Conservation (phyloP, 305 asterid genomes). For the Solanum chacoense region DNA sequence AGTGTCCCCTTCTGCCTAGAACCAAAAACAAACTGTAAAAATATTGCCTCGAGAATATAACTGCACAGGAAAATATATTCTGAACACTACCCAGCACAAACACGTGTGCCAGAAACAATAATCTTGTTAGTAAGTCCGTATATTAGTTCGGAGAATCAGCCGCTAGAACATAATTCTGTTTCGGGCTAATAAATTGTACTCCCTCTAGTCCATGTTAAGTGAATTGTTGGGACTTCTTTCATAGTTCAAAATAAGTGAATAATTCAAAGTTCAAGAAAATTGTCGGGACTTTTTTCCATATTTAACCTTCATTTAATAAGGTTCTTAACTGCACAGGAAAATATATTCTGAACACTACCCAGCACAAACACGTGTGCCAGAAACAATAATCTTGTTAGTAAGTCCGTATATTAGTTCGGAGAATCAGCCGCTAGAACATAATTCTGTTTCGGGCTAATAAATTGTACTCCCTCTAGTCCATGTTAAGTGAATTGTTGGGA, state of each 20-base stretch:
- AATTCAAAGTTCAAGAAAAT: neutral
- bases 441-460: neutral
- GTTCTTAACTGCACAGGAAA: neutral
- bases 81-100: neutral
- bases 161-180: neutral
- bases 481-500: neutral
- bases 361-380: neutral
- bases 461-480: neutral
- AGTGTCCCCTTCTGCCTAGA: conserved; percentile 72
- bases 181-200: neutral
- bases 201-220: neutral
- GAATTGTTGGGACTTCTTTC: neutral
- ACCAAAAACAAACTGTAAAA: conserved; percentile 11
- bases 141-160: neutral
- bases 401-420: neutral
- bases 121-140: neutral
- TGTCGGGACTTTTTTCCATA: neutral
- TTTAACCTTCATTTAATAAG: neutral
- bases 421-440: neutral
- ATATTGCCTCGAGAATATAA: neutral
- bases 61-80: neutral
- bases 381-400: neutral
- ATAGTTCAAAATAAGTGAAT: neutral
- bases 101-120: neutral
- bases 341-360: neutral